These are phyloP conservation scores for Omphalotus olearius DNA, from an alignment of 1,284 basidiomycete species.

Conservation along the genomic window DNA sequence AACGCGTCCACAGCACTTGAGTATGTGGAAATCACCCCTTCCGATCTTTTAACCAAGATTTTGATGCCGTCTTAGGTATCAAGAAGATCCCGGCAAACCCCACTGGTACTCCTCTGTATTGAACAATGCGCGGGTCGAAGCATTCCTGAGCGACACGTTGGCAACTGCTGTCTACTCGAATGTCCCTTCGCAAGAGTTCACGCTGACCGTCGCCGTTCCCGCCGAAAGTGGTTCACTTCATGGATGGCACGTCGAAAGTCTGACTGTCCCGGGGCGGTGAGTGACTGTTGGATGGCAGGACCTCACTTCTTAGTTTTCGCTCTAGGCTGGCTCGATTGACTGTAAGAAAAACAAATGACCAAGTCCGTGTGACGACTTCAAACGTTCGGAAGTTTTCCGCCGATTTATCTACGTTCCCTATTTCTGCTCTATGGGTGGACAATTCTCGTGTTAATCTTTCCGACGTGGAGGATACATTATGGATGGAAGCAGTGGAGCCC, in stretches of 20 bases:
- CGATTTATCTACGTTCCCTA: conserved; percentile 9
- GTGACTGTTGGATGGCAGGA: conserved; percentile 13
- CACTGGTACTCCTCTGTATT: conserved; percentile 73
- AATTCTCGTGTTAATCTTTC: conserved; percentile 12
- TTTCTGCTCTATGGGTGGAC: conserved; percentile 18
- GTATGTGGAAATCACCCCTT: neutral
- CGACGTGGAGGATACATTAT: conserved; percentile 1
- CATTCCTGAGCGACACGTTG: conserved; percentile 44
- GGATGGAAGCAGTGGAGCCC: conserved; percentile 16
- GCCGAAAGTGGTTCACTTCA: conserved; percentile 60
- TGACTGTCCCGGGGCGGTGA: conserved; percentile 60
- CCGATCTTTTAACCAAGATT: neutral
- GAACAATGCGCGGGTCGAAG: conserved; percentile 46
- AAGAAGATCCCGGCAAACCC: conserved; percentile 56
- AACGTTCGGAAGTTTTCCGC: conserved; percentile 25
- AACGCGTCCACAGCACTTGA: conserved; percentile 37
- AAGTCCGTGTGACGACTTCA: conserved; percentile 18
- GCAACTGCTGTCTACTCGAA: neutral
- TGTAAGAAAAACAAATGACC: conserved; percentile 9
- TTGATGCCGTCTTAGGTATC: conserved; percentile 35
- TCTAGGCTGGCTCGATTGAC: conserved; percentile 13
- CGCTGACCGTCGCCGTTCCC: conserved; percentile 64
- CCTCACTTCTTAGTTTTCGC: neutral
- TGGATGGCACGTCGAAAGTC: conserved; percentile 56
- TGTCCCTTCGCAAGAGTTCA: conserved; percentile 37